These are phyloP conservation scores for Buxus sempervirens DNA, from an alignment of 164 flowering plant species.

Conservation along the genomic window DNA sequence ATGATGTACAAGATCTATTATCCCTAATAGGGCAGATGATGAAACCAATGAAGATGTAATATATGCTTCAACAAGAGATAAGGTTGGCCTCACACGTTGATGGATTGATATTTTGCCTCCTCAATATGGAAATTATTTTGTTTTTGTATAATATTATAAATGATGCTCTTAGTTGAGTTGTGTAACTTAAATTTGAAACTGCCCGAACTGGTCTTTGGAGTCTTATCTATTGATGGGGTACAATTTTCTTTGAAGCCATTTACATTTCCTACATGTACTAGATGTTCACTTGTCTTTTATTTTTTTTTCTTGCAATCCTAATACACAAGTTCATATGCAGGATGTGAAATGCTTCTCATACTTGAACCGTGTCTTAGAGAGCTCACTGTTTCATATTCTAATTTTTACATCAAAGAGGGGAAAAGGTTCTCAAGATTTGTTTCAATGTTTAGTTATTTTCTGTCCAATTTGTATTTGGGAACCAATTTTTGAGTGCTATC, in stretches of 20 bases:
- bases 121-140: too few relatives aligned
- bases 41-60: too few relatives aligned
- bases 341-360: slow-evolving; percentile 81
- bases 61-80: too few relatives aligned
- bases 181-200: too few relatives aligned
- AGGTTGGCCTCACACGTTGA: too few relatives aligned
- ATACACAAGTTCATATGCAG: slow-evolving; percentile 63
- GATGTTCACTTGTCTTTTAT: slow-evolving; percentile 1
- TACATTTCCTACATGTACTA: not conserved
- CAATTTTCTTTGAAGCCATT: not conserved
- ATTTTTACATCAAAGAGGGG: slow-evolving; percentile 83
- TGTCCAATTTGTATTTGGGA: too few relatives aligned
- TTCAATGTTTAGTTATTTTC: too few relatives aligned
- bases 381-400: slow-evolving; percentile 66
- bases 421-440: slow-evolving; percentile 54
- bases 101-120: too few relatives aligned
- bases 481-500: too few relatives aligned
- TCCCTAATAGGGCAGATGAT: slow-evolving; percentile 25
- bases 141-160: too few relatives aligned
- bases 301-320: not conserved
- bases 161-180: too few relatives aligned
- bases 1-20: slow-evolving; percentile 36
- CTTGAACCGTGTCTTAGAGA: slow-evolving; percentile 71
- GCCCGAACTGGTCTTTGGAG: too few relatives aligned
- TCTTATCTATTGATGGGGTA: slow-evolving; percentile 22